Evolutionary conservation across 495 filamentous ascomycete genomes (phyloP), one percentile per base, ranked within the genome.

Genomic region (Tuber magnatum): DNA sequence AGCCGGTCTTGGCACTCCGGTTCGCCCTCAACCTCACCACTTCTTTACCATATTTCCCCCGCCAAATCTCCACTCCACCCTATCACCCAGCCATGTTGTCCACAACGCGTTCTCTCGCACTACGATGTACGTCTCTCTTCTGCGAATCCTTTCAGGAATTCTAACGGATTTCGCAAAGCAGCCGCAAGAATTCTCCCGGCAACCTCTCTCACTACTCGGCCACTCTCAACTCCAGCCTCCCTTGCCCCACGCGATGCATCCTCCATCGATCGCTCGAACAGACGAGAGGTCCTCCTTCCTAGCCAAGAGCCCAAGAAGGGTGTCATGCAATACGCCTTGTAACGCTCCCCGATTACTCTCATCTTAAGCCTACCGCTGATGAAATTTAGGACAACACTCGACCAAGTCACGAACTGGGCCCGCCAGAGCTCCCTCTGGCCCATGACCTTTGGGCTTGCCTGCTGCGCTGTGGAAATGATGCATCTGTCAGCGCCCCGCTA

Each of bases 391-490:
- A 97, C 94, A 24, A 94, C 94, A 18, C 89, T 97, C 80, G 94
- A 97, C 84, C 90, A 92, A 84, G 88, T 97, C 82, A 86, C 93
- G 83, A 97, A 97, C 86, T 97, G 94, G 94, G 93, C 92, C 44
- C 93, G 94, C 56, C 94, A 97, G 84, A 89, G 89, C 74, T 97
- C 94, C 28, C 86, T 97, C 73, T 97, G 94, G 94, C 94, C 94
- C 82, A 96, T 97, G 93, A 97, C 94, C 38, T 97, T 97, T 86
- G 94, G 94, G 70, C 92, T 97, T 70, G 94, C 94, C 73, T 97
- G 94, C 88, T 97, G 94, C 85, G 94, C 94, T 84, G 86, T 97
- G 77, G 94, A 97, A 84, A 97, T 97, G 94, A 97, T 97, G 94
- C 94, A 97, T 84, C 87, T 97, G 35, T 97, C 94, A 44, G 94